Percentiles rank a stretch among this genome's conserved stretches.
These are phyloP conservation scores for Grammothele lineata DNA, from an alignment of 768 basidiomycete genomes.

Conservation along the genomic window DNA sequence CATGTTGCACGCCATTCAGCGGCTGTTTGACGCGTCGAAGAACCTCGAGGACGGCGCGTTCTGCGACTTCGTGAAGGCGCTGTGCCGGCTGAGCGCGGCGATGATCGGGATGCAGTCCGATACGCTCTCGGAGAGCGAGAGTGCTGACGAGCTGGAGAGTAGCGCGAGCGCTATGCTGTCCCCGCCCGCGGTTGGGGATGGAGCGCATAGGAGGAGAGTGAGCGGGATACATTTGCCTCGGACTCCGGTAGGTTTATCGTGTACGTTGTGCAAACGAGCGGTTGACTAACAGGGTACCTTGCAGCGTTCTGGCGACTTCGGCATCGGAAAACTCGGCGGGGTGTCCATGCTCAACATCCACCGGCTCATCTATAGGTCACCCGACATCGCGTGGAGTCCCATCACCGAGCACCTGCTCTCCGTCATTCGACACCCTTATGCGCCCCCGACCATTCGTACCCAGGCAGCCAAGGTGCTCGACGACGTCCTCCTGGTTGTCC, in stretches of 20 bases:
- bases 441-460: constrained; percentile 73
- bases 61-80: constrained; percentile 65
- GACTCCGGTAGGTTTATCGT: constrained; percentile 57
- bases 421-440: constrained; percentile 63
- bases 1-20: constrained; percentile 68
- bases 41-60: constrained; percentile 83
- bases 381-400: constrained; percentile 80
- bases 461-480: constrained; percentile 89
- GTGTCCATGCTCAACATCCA: constrained; percentile 82
- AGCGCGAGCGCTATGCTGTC: constrained; percentile 20
- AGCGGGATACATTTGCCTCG: constrained; percentile 87
- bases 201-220: constrained; percentile 60
- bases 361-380: constrained; percentile 78
- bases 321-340: constrained; percentile 80
- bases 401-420: constrained; percentile 78
- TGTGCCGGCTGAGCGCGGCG: constrained; percentile 84
- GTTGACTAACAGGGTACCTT: background rate
- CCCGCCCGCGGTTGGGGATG: constrained; percentile 32
- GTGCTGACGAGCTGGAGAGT: constrained; percentile 35
- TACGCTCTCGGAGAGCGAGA: constrained; percentile 30
- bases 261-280: background rate
- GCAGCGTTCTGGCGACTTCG: constrained; percentile 89
- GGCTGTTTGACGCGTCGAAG: constrained; percentile 83
- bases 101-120: constrained; percentile 89
- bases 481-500: constrained; percentile 75